Conservation (phyloP, 2,329 filamentous ascomycete species). For the Fusarium dimerum region DNA sequence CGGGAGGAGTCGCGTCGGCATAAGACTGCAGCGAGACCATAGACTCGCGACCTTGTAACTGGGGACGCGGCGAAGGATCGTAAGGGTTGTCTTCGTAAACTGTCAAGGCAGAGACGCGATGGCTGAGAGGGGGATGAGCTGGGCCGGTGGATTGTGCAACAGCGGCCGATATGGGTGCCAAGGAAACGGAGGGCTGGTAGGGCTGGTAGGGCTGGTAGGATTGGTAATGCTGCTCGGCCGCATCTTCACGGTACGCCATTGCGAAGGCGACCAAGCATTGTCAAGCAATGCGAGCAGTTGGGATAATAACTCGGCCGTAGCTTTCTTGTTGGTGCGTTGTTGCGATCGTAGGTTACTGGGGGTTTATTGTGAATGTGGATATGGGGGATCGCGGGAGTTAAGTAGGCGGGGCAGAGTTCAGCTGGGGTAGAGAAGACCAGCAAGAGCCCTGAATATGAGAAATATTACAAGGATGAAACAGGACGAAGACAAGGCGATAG, state of each 20-base stretch:
- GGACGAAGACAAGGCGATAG: too few relatives aligned
- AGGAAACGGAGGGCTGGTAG: constrained; percentile 9
- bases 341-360: neutral
- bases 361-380: neutral
- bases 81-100: constrained; percentile 33
- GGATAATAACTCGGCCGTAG: neutral
- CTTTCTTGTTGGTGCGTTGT: neutral
- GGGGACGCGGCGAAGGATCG: constrained; percentile 22
- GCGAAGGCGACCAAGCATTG: constrained; percentile 23
- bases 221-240: constrained; percentile 31
- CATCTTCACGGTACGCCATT: constrained; percentile 35
- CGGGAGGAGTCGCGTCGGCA: constrained; percentile 18
- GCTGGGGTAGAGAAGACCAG: neutral
- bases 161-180: neutral
- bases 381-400: neutral
- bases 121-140: constrained; percentile 27
- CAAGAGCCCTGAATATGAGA: too few relatives aligned
- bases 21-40: constrained; percentile 42
- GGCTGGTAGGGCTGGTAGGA: constrained; percentile 20
- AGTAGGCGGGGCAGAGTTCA: neutral
- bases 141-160: constrained; percentile 5
- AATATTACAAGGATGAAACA: too few relatives aligned
- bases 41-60: constrained; percentile 39
- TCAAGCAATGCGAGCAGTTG: constrained; percentile 7
- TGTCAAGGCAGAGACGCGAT: constrained; percentile 37